A percentile compares a stretch with the other conserved stretches of the same genome.
Conservation (phyloP, 2,329 filamentous ascomycete genomes). For the Fusarium anthophilum region DNA sequence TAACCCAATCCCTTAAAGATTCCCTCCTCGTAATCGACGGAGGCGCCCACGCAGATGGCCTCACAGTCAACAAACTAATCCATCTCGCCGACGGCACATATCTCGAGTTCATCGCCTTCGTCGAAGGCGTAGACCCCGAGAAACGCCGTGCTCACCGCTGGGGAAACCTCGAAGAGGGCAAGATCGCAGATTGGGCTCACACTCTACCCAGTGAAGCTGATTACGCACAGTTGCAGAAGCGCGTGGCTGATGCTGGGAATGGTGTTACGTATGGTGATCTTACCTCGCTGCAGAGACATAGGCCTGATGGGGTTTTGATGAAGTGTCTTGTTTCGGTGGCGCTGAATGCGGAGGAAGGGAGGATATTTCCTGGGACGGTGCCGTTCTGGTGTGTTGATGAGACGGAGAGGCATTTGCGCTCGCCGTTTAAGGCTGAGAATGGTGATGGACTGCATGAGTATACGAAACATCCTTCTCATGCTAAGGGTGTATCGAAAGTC, state of each 20-base stretch:
- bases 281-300: conserved; percentile 60
- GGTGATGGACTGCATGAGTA: conserved; percentile 24
- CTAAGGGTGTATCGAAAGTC: conserved; percentile 59
- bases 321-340: conserved; percentile 67
- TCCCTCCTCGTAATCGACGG: conserved; percentile 68
- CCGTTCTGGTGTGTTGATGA: conserved; percentile 75
- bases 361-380: conserved; percentile 56
- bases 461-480: conserved; percentile 60
- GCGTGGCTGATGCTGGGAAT: conserved; percentile 45
- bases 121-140: conserved; percentile 53
- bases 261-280: conserved; percentile 60
- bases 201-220: conserved; percentile 51
- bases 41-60: conserved; percentile 68
- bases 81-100: conserved; percentile 72
- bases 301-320: conserved; percentile 64
- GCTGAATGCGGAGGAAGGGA: conserved; percentile 34
- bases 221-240: conserved; percentile 51
- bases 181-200: conserved; percentile 69
- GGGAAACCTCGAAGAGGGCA: conserved; percentile 61
- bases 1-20: conserved; percentile 61
- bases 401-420: conserved; percentile 64
- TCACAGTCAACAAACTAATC: conserved; percentile 70
- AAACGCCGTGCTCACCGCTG: conserved; percentile 64
- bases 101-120: conserved; percentile 72
- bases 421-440: conserved; percentile 54